Base-by-base conservation (phyloP, 2,329 filamentous ascomycete species). In the Colletotrichum sp. region DNA sequence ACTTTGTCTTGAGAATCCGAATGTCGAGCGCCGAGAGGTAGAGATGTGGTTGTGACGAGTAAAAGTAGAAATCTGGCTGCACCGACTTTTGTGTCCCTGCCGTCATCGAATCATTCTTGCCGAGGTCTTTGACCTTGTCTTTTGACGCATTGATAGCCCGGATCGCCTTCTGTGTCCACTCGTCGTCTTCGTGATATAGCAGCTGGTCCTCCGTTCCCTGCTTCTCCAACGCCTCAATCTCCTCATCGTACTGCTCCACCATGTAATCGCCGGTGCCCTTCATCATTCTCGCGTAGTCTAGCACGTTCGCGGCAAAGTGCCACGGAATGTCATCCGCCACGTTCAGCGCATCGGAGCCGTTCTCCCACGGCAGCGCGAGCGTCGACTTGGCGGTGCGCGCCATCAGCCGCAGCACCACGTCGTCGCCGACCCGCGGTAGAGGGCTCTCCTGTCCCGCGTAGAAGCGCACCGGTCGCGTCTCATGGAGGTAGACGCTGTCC, bases 241-340 rank as follows among this genome's bases (percentile, higher is more conserved):
- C 96, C 49, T 91, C 87, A 77, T 98, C 92, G 80, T 93, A 96
- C 82, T 99, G 95, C 69, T 92, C 89, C 15, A 88, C 83, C 93
- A 99, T 96, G 82, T 99, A 99, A 39, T 94, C 93, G 80, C 94
- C 92, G 6, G 95, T 96, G 8, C 96, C 97, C 83, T 96, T 98
- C 95, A 99, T 98, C 71, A 99, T 94, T 52, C 96, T 92, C 18
- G 96, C 95, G 84, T 98, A 99, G 83, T 99, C 97, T 82, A 98
- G 90, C 44, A 98, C 96, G 80, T 98, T 98, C 12, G 95, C 96
- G 7, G 95, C 95, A 85, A 97, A 96, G 83, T 98, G 95, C 97
- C 97, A 99, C 0, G 97, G 97, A 44, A 99, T 92, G 80, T 96
- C 94, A 67, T 96, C 93, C 10, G 91, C 91, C 24, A 91, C 89